Evolutionary conservation across 768 basidiomycete species (phyloP), one percentile per base, ranked within the genome.

Genomic region (Leccinum broughii): DNA sequence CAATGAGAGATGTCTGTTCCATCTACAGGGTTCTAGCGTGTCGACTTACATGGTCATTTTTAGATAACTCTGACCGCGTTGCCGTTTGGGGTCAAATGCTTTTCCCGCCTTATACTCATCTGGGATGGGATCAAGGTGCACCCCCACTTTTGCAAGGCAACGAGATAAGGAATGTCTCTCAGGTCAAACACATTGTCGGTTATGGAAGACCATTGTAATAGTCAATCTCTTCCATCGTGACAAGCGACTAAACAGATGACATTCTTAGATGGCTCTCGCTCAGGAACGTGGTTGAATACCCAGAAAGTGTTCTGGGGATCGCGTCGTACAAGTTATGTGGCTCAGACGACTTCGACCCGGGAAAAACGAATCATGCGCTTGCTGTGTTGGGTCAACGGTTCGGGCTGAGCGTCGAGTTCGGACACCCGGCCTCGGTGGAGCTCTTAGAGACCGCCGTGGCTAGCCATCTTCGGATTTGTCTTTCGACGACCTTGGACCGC

Each of bases 381-480:
- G 61, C 53, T 3, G 53, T 62, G 4, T 22, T 59, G 15, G 58
- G 54, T 7, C 55, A 64, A 13, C 39, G 57, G 4, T 64, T 64
- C 11, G 57, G 44, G 4, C 9, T 64, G 9, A 49, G 56, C 28
- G 26, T 64, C 44, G 13, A 2, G 1, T 50, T 64, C 5, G 63
- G 62, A 35, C 54, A 59, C 35, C 54, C 51, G 2, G 54, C 39
- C 6, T 55, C 62, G 3, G 54, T 54, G 13, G 53, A 46, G 14
- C 22, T 48, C 41, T 26, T 63, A 8, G 55, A 64, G 55, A 37
- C 4, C 0, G 51, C 51, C 6, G 59, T 69, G 5, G 58, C 58
- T 30, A 66, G 60, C 14, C 56, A 69, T 28, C 58, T 66, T 1
- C 64, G 58, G 2, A 24, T 62, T 7, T 69, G 60, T 28, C 58